Percentiles rank a stretch among this genome's conserved stretches.
Conservation (phyloP, 768 basidiomycete species). For the Myochromella boudieri region DNA sequence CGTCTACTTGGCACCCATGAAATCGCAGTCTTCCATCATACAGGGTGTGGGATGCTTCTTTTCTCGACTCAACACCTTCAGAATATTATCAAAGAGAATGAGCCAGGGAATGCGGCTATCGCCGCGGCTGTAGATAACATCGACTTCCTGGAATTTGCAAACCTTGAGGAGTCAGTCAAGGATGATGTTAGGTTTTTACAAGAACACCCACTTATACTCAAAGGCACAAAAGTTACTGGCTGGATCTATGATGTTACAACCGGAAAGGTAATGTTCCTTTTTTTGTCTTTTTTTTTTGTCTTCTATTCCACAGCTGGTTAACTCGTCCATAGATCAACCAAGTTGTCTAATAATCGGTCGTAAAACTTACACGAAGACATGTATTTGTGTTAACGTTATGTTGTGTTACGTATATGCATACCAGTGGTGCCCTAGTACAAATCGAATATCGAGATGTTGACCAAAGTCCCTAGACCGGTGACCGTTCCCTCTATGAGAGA, state of each 20-base stretch:
- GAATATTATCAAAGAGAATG: conserved; percentile 45
- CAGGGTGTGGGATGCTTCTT: conserved; percentile 71
- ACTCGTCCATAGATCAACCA: conserved; percentile 4
- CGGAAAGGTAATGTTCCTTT: conserved; percentile 46
- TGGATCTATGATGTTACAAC: conserved; percentile 69
- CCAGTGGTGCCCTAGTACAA: no score
- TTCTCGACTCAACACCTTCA: conserved; percentile 55
- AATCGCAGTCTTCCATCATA: conserved; percentile 70
- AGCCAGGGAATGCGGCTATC: conserved; percentile 32
- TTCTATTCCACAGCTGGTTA: neutral
- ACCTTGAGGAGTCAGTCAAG: conserved; percentile 53
- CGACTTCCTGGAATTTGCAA: conserved; percentile 54
- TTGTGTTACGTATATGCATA: no score
- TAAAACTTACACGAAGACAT: neutral
- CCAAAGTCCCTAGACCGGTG: no score
- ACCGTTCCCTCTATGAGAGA: no score
- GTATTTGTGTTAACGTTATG: no score
- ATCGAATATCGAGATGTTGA: no score
- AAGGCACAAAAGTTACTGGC: conserved; percentile 55
- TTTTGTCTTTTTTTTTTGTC: neutral
- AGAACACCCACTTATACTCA: conserved; percentile 52
- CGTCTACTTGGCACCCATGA: conserved; percentile 69
- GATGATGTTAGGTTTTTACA: conserved; percentile 59
- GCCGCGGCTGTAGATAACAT: conserved; percentile 37
- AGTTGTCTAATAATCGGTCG: conserved; percentile 6